Evolutionary conservation across 345 rosid species (phyloP).

Genomic region (Pistacia vera): DNA sequence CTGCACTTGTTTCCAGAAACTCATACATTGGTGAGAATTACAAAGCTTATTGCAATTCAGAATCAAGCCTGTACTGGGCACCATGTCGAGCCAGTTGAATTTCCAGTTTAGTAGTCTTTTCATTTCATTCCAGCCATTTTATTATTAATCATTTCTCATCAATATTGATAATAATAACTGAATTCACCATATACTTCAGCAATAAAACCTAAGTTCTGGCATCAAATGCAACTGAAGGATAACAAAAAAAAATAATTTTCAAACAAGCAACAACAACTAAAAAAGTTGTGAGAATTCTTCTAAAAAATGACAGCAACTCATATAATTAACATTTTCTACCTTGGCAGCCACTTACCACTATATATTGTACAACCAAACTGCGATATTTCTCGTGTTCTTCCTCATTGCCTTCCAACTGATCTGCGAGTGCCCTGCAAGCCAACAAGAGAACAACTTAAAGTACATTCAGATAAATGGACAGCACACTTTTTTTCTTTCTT

Average conservation of each 20-base stretch:
- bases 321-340: slow-evolving; percentile 8
- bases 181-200: background rate
- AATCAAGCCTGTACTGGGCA: background rate
- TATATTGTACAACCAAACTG: slow-evolving; percentile 69
- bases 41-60: background rate
- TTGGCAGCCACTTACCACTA: slow-evolving; percentile 43
- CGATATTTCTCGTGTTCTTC: slow-evolving; percentile 79
- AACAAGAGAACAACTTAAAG: slow-evolving; percentile 33
- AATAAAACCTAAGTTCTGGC: background rate
- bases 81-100: background rate
- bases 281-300: background rate
- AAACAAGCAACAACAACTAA: background rate
- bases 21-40: background rate
- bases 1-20: background rate
- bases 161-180: background rate
- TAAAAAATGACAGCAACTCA: background rate
- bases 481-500: background rate
- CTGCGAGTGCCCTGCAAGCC: slow-evolving; percentile 78
- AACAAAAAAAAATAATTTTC: background rate
- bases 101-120: background rate
- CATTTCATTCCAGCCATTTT: background rate
- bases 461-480: slow-evolving; percentile 1
- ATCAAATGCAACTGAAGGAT: background rate
- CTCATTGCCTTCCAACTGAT: slow-evolving; percentile 86
- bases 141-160: background rate